Evolutionary conservation across 73 alveolate species (phyloP).

Genomic region (Paramecium tetraurelia): DNA sequence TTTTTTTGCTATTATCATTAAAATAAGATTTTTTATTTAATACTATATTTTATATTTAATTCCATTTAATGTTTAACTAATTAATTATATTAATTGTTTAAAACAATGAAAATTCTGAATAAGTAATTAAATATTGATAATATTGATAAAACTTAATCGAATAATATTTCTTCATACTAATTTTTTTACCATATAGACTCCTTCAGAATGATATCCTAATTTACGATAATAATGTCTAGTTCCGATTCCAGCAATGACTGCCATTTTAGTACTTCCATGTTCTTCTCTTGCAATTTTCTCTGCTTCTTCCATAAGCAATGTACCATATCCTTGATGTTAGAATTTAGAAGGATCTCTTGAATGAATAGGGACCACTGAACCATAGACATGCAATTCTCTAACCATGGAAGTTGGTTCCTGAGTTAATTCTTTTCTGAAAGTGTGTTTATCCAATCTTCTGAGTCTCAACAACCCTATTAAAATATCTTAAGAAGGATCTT

Average conservation of each 20-base stretch:
- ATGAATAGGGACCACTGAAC: slow-evolving; percentile 97
- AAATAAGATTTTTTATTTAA: too few species aligned
- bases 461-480: slow-evolving; percentile 93
- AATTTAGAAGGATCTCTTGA: slow-evolving; percentile 96
- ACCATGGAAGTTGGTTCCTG: slow-evolving; percentile 87
- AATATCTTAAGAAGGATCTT: slow-evolving; percentile 96
- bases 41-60: too few species aligned
- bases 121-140: too few species aligned
- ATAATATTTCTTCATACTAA: slow-evolving; percentile 49
- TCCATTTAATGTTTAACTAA: too few species aligned
- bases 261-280: slow-evolving; percentile 90
- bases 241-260: slow-evolving; percentile 97
- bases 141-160: neutral
- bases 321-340: slow-evolving; percentile 97
- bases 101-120: neutral
- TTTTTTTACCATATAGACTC: slow-evolving; percentile 94
- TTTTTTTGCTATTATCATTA: too few species aligned
- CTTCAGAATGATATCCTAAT: slow-evolving; percentile 93
- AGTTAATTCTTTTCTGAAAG: slow-evolving; percentile 84
- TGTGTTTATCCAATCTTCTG: slow-evolving; percentile 88
- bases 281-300: slow-evolving; percentile 96
- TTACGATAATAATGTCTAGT: slow-evolving; percentile 94
- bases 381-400: slow-evolving; percentile 98
- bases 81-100: too few species aligned
- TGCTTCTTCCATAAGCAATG: slow-evolving; percentile 98